Evolutionary conservation across 176 grass and related monocot genomes (phyloP).

Genomic region (Typha latifolia): DNA sequence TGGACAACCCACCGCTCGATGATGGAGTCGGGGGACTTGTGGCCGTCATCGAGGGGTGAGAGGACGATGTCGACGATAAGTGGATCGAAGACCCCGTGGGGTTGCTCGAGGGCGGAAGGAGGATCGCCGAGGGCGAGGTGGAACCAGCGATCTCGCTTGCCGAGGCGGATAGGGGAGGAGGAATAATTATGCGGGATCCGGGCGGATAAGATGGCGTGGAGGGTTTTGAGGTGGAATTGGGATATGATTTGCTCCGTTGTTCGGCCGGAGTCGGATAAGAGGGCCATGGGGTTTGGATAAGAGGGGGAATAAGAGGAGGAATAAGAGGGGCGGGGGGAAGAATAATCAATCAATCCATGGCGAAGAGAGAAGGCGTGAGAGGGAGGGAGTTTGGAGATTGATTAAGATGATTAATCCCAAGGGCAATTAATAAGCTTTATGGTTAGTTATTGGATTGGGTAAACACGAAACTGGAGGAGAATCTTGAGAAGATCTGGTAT

Average conservation of each 20-base stretch:
- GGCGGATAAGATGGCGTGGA: conserved; percentile 68
- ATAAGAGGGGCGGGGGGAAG: background rate
- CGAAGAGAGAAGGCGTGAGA: conserved; percentile 4
- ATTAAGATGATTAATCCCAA: too few species aligned
- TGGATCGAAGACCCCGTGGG: conserved; percentile 5
- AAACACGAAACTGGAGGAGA: too few species aligned
- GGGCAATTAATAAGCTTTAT: too few species aligned
- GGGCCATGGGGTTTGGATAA: conserved; percentile 28
- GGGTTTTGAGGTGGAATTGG: conserved; percentile 75
- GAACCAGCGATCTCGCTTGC: conserved; percentile 14
- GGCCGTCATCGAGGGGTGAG: background rate
- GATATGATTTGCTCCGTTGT: conserved; percentile 64
- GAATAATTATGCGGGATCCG: conserved; percentile 47
- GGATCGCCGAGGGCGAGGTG: conserved; percentile 19
- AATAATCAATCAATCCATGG: background rate
- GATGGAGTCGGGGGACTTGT: background rate
- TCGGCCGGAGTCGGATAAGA: conserved; percentile 46
- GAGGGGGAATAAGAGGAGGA: too few species aligned
- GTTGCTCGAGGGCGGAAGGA: background rate
- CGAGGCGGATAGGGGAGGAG: background rate
- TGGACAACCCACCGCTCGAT: conserved; percentile 14
- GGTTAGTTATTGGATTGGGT: too few species aligned
- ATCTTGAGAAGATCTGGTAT: too few species aligned
- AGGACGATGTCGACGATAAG: conserved; percentile 20
- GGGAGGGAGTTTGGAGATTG: too few species aligned